Evolutionary conservation across 106 monocot species (phyloP).

Genomic region (Dendrobium nobile): DNA sequence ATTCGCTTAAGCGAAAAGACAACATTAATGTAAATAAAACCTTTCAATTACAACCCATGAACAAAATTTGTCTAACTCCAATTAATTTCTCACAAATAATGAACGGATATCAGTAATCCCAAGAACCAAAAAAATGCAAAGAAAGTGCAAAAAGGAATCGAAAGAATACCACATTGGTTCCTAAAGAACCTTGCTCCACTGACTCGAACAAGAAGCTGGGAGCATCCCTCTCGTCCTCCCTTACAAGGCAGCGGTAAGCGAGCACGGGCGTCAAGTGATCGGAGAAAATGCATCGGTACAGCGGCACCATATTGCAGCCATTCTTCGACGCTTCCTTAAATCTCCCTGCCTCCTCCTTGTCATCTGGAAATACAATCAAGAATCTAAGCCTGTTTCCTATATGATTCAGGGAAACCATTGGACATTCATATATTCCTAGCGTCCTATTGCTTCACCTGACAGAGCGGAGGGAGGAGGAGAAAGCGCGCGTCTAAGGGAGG

Average conservation of each 20-base stretch:
- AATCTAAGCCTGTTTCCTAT: background rate
- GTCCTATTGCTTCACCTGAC: background rate
- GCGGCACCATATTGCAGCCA: constrained; percentile 33
- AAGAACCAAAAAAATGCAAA: background rate
- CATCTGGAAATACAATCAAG: constrained; percentile 15
- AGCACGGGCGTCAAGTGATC: constrained; percentile 44
- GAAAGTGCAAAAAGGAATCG: background rate
- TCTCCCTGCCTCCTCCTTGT: constrained; percentile 19
- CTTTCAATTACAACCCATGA: background rate
- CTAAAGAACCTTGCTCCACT: constrained; percentile 34
- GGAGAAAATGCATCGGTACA: constrained; percentile 30
- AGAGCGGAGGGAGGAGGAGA: background rate
- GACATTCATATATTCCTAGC: no score
- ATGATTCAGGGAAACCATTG: background rate
- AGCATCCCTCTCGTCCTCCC: constrained; percentile 41
- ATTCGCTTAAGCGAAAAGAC: no score
- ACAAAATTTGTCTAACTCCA: background rate
- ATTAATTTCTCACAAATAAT: background rate
- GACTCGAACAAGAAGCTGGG: constrained; percentile 72
- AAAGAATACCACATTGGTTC: constrained; percentile 37
- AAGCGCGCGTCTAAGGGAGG: constrained; percentile 9
- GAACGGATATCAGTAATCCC: background rate
- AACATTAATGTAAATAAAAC: background rate
- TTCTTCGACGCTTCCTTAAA: constrained; percentile 33
- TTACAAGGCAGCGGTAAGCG: constrained; percentile 35